Conservation (phyloP, 768 basidiomycete genomes). For the Cystofilobasidium ferigula region DNA sequence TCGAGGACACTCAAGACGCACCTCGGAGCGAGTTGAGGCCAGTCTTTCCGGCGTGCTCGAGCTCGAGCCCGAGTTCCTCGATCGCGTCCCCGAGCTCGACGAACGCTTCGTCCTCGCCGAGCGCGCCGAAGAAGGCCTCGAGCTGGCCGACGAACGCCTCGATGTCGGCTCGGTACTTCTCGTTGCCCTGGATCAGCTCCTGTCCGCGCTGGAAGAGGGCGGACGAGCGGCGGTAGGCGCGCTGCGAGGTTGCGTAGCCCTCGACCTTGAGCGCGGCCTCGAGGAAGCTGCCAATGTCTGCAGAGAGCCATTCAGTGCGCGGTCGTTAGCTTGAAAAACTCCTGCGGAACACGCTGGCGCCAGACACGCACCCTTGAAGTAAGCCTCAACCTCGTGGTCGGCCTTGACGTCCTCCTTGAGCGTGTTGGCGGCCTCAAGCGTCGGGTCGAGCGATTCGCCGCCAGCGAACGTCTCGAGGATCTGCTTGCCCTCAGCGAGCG, state of each 20-base stretch:
- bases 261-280: slow-evolving; percentile 39
- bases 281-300: slow-evolving; percentile 35
- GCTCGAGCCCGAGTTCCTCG: slow-evolving; percentile 37
- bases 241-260: slow-evolving; percentile 37
- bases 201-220: slow-evolving; percentile 40
- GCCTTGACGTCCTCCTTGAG: slow-evolving; percentile 38
- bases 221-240: slow-evolving; percentile 38
- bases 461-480: slow-evolving; percentile 39
- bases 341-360: too few species aligned
- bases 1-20: background rate
- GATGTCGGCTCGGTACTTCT: slow-evolving; percentile 37
- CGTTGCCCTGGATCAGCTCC: slow-evolving; percentile 36
- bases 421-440: slow-evolving; percentile 34
- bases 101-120: slow-evolving; percentile 37
- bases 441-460: slow-evolving; percentile 37
- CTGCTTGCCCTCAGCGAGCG: slow-evolving; percentile 36
- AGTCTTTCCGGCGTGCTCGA: slow-evolving; percentile 36
- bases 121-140: slow-evolving; percentile 34
- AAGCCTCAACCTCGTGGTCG: slow-evolving; percentile 37
- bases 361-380: slow-evolving; percentile 30
- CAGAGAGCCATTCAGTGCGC: too few species aligned
- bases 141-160: slow-evolving; percentile 36
- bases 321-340: too few species aligned
- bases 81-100: slow-evolving; percentile 36
- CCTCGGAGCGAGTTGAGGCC: slow-evolving; percentile 32